Conservation (phyloP, 495 filamentous ascomycete genomes). For the Hypoxylon crocopeplum region DNA sequence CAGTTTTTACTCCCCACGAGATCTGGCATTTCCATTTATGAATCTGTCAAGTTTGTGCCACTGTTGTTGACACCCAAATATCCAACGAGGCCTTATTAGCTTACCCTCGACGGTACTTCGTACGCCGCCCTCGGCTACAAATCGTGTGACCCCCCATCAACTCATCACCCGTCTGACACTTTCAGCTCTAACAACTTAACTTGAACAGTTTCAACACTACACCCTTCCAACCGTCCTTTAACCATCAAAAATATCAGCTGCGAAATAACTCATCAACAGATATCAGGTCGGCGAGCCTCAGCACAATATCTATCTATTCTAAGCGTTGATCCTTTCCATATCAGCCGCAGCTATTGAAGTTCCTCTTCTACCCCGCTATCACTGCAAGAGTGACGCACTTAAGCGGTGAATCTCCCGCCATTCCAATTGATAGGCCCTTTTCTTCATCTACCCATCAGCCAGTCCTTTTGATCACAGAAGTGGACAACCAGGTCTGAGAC, state of each 20-base stretch:
- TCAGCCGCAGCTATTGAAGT: slow-evolving; percentile 27
- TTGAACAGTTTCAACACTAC: slow-evolving; percentile 1
- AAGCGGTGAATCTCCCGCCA: slow-evolving; percentile 32
- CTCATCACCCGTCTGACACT: slow-evolving; percentile 27
- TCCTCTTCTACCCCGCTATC: slow-evolving; percentile 35
- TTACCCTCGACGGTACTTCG: slow-evolving; percentile 12
- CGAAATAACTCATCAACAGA: slow-evolving; percentile 3
- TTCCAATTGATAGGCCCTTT: slow-evolving; percentile 26
- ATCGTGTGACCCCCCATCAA: slow-evolving; percentile 47
- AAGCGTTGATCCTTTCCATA: slow-evolving; percentile 28
- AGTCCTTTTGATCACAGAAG: slow-evolving; percentile 4
- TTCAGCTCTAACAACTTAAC: slow-evolving; percentile 28
- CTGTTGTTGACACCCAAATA: slow-evolving; percentile 30
- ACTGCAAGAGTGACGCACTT: slow-evolving; percentile 36
- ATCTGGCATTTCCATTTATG: slow-evolving; percentile 26
- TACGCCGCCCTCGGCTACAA: slow-evolving; percentile 36
- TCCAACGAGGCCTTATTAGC: slow-evolving; percentile 22
- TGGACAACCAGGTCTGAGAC: background rate
- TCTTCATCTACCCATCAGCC: slow-evolving; percentile 14
- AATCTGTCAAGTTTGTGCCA: slow-evolving; percentile 32
- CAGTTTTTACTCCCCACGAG: slow-evolving; percentile 22
- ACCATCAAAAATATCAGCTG: slow-evolving; percentile 8
- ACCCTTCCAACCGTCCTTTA: slow-evolving; percentile 5
- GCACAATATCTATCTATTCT: slow-evolving; percentile 8
- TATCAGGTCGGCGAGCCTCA: slow-evolving; percentile 2